Evolutionary conservation across 768 basidiomycete species (phyloP).

Genomic region (Boletus reticulatus): DNA sequence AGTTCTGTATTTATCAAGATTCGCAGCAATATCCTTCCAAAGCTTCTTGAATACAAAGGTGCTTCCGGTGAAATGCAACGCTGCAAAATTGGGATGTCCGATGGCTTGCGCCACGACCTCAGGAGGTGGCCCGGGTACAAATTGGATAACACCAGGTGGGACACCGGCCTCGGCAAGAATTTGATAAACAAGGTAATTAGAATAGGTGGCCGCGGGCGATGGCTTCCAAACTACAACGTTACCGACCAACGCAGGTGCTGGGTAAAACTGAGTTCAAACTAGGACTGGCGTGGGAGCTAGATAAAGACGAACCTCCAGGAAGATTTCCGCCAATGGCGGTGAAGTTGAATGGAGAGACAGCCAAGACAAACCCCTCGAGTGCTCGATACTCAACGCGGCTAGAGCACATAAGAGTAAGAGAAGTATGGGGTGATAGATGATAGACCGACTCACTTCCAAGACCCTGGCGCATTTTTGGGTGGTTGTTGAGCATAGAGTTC

Average conservation of each 20-base stretch:
- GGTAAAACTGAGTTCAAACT: conserved; percentile 1
- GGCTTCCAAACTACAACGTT: conserved; percentile 98
- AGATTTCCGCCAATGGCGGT: conserved; percentile 98
- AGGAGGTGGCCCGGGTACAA: conserved; percentile 85
- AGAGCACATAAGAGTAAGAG: conserved; percentile 18
- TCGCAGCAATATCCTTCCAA: conserved; percentile 92
- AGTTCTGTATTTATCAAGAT: conserved; percentile 81
- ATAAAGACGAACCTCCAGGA: conserved; percentile 49
- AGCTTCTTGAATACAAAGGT: conserved; percentile 92
- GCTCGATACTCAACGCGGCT: conserved; percentile 96
- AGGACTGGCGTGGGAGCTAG: not conserved
- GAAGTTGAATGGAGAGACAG: conserved; percentile 98
- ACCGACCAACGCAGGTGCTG: conserved; percentile 89
- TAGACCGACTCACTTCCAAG: conserved; percentile 82
- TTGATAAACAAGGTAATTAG: conserved; percentile 90
- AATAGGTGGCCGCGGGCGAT: conserved; percentile 91
- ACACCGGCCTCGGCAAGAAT: conserved; percentile 93
- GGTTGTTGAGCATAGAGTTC: conserved; percentile 93
- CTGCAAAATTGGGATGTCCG: conserved; percentile 74
- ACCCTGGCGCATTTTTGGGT: conserved; percentile 74
- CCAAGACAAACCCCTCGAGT: conserved; percentile 97
- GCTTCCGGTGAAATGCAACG: conserved; percentile 95
- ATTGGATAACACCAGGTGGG: conserved; percentile 94
- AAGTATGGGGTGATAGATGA: not conserved
- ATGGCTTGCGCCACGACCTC: conserved; percentile 86